A percentile compares a stretch with the other conserved stretches of the same genome.
These are phyloP conservation scores for Mitragyna speciosa DNA, from an alignment of 257 asterid genomes.

Conservation along the genomic window DNA sequence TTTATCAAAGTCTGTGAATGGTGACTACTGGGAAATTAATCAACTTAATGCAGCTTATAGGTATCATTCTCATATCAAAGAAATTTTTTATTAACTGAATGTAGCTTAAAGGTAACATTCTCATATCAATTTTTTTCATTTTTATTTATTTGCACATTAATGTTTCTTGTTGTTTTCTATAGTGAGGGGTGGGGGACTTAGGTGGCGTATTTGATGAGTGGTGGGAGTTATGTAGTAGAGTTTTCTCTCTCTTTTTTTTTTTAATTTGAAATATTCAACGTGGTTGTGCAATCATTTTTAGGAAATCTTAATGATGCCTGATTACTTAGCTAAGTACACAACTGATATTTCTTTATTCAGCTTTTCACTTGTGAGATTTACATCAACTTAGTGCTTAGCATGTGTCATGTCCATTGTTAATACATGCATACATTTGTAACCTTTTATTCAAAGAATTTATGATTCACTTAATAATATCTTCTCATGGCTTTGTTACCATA, in stretches of 20 bases:
- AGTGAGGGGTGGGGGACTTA: too few species aligned
- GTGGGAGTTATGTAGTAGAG: too few species aligned
- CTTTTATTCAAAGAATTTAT: not conserved
- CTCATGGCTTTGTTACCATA: not conserved
- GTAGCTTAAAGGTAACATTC: not conserved
- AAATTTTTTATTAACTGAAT: not conserved
- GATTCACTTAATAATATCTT: not conserved
- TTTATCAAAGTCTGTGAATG: not conserved
- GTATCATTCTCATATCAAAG: not conserved
- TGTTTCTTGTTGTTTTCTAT: too few species aligned
- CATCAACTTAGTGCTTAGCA: not conserved
- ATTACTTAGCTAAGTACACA: not conserved
- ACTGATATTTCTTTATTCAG: not conserved
- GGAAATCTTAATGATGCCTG: not conserved
- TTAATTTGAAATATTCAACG: not conserved
- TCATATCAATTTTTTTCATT: not conserved
- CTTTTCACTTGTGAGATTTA: not conserved
- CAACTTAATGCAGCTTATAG: not conserved
- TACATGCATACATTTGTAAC: not conserved
- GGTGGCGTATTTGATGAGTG: too few species aligned
- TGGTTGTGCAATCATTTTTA: not conserved
- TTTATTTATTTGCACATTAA: not conserved
- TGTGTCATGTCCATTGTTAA: not conserved
- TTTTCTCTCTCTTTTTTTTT: too few species aligned
- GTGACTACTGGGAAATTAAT: not conserved